Percentiles rank a stretch among this genome's conserved stretches.
phyloP scores from a whole-genome alignment of 306 rosid species.

The Pterocarpus santalinus region DNA sequence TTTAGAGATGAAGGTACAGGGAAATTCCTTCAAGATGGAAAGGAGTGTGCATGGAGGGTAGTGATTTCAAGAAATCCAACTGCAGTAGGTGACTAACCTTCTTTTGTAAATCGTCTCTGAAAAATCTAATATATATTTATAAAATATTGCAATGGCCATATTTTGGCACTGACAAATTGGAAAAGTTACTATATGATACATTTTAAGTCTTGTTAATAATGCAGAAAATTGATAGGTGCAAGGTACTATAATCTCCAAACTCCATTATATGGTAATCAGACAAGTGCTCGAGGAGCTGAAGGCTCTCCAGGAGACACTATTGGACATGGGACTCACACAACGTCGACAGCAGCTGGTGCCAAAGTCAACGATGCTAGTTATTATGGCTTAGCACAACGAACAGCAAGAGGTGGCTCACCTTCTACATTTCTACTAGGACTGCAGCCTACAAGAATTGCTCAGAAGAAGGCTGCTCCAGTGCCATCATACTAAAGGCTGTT shows the following conservation, averaged over 20 bases:
- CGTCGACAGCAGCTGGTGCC: constrained; percentile 83
- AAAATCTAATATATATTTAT: background rate
- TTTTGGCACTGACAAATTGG: background rate
- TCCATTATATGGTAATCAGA: constrained; percentile 46
- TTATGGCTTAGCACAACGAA: constrained; percentile 80
- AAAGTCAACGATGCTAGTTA: constrained; percentile 77
- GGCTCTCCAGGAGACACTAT: constrained; percentile 82
- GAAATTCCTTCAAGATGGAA: constrained; percentile 85
- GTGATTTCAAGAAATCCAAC: constrained; percentile 78
- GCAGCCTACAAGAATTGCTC: constrained; percentile 88
- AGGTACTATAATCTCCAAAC: constrained; percentile 65
- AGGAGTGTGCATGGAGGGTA: constrained; percentile 88
- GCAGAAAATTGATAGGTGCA: constrained; percentile 94
- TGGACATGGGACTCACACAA: constrained; percentile 92
- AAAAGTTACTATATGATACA: constrained; percentile 11
- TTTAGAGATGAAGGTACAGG: constrained; percentile 78
- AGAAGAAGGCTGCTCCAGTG: constrained; percentile 78
- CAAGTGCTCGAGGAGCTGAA: constrained; percentile 41
- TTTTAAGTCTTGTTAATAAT: constrained; percentile 2
- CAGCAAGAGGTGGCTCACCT: constrained; percentile 84
- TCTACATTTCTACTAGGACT: constrained; percentile 60
- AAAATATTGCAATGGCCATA: background rate
- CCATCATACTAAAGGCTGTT: constrained; percentile 78
- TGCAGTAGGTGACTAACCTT: constrained; percentile 78
- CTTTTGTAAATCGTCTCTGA: background rate